Evolutionary conservation across 1,284 basidiomycete genomes (phyloP), one percentile per base, ranked within the genome.

Genomic region (Paramarasmius palmivorus): DNA sequence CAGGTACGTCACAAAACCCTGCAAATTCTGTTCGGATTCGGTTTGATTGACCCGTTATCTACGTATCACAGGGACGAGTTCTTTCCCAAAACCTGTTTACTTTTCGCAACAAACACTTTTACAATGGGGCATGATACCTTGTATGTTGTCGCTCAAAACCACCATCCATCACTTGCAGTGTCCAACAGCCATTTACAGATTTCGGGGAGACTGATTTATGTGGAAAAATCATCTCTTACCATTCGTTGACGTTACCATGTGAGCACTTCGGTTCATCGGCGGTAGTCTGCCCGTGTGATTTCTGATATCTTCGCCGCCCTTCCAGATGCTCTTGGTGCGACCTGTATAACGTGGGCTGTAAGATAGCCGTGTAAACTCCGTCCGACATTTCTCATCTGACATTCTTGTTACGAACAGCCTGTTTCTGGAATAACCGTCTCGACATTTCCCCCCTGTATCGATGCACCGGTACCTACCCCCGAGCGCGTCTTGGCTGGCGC

Each of bases 51-150:
- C 44, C 53, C 12, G 44, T 17, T 19, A 38, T 26, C 45, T 41
- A 37, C 45, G 17, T 6, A 50, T 40, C 36, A 3, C 49, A 46
- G 54, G 40, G 26, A 37, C 34, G 4, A 49, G 36, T 5, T n/a
- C 37, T 1, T 39, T 40, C 22, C 35, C 50, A 14, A 52, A 53
- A 36, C 37, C 47, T 19, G 25, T 49, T 8, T 39, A 34, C n/a
- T 40, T 56, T 17, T 39, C 50, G 23, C 54, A 56, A 41, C 35
- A 34, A 22, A 41, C 50, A 15, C 34, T 56, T 7, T 44, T 56
- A 37, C 54, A 56, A 49, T 56, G 54, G 54, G 54, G 54, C 19
- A 23, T 48, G 26, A 36, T 39, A 14, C 42, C 51, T 40, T 52
- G 54, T 56, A 34, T 32, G 54, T 56, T 25, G 12, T 17, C 14